A percentile compares a stretch with the other conserved stretches of the same genome.
Evolutionary conservation across 2,329 filamentous ascomycete genomes (phyloP).

Genomic region (Penicillium occitanis): DNA sequence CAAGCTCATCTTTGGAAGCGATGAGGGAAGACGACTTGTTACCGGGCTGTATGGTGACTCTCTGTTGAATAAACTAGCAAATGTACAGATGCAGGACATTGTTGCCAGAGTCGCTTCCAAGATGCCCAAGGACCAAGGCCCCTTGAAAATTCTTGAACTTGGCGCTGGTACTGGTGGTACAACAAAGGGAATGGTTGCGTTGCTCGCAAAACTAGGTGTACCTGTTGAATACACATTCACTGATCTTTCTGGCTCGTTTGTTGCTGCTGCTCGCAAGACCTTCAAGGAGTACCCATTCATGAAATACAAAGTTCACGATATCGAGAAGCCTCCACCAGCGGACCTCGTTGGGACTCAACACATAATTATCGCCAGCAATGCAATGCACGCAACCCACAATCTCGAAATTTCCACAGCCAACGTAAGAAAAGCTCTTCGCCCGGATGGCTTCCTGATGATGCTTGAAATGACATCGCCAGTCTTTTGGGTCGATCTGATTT

Average conservation of each 20-base stretch:
- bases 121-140: conserved; percentile 9
- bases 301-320: conserved; percentile 33
- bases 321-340: conserved; percentile 31
- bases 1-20: conserved; percentile 41
- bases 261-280: conserved; percentile 34
- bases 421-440: conserved; percentile 32
- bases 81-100: conserved; percentile 29
- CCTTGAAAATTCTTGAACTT: conserved; percentile 45
- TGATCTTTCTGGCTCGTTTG: conserved; percentile 39
- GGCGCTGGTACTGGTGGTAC: conserved; percentile 49
- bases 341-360: conserved; percentile 31
- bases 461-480: conserved; percentile 40
- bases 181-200: conserved; percentile 38
- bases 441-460: conserved; percentile 50
- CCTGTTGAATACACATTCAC: conserved; percentile 43
- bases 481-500: conserved; percentile 37
- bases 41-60: conserved; percentile 39
- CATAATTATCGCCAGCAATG: conserved; percentile 38
- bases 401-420: conserved; percentile 28
- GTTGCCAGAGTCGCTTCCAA: conserved; percentile 11
- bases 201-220: conserved; percentile 30
- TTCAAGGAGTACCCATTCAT: conserved; percentile 35
- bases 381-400: conserved; percentile 35
- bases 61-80: conserved; percentile 26
- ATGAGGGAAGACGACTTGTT: conserved; percentile 29